A percentile compares a stretch with the other conserved stretches of the same genome.
Evolutionary conservation across 305 asterid species (phyloP).

Genomic region (Rubia peregrina): DNA sequence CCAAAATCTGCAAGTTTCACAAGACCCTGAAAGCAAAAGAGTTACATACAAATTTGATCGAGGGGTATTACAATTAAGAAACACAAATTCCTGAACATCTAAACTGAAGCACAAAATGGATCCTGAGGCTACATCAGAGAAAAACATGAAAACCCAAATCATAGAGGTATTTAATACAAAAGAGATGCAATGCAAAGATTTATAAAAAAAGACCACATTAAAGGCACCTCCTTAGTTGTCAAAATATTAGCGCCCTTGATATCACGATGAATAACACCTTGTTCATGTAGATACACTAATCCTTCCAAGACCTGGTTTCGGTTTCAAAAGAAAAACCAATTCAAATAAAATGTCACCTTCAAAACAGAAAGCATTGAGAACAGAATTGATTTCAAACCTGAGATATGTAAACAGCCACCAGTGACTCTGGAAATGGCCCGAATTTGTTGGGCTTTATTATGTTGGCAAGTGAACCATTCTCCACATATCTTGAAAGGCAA

Average conservation of each 20-base stretch:
- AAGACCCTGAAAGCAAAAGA: conserved; percentile 75
- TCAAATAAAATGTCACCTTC: conserved; percentile 17
- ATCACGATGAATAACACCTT: conserved; percentile 97
- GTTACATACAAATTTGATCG: background rate
- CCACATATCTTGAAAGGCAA: conserved; percentile 65
- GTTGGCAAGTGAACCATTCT: conserved; percentile 89
- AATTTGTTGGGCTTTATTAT: conserved; percentile 96
- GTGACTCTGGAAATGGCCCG: conserved; percentile 98
- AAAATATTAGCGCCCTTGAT: conserved; percentile 74
- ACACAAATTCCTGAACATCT: background rate
- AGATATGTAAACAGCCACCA: conserved; percentile 93
- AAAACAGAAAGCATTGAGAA: conserved; percentile 5
- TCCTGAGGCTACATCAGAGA: conserved; percentile 10
- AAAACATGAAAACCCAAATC: background rate
- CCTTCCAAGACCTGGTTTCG: conserved; percentile 87
- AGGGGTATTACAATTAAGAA: background rate
- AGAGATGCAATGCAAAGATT: background rate
- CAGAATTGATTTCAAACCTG: conserved; percentile 57
- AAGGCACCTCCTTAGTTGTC: conserved; percentile 60
- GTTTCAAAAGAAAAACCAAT: background rate
- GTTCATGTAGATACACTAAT: conserved; percentile 93
- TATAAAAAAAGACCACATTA: background rate
- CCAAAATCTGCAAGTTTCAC: conserved; percentile 99
- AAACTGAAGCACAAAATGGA: conserved; percentile 10
- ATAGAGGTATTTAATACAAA: background rate